Conservation (phyloP, 2,329 filamentous ascomycete genomes). For the Phialophora tarda region DNA sequence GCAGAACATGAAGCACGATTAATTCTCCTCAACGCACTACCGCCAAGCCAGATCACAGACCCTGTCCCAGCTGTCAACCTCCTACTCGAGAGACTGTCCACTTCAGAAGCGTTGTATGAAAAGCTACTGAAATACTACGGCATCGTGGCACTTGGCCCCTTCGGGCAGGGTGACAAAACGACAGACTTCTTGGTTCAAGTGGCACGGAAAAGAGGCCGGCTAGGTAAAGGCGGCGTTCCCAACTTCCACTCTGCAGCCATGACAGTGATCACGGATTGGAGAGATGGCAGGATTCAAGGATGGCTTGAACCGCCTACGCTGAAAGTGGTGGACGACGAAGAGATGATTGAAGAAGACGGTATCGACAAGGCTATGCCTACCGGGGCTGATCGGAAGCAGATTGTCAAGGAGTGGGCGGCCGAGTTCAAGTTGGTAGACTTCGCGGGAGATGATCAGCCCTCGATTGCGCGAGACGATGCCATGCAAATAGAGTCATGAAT, state of each 20-base stretch:
- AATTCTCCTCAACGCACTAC: slow-evolving; percentile 86
- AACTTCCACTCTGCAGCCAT: slow-evolving; percentile 88
- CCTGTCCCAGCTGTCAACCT: slow-evolving; percentile 85
- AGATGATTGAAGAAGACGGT: slow-evolving; percentile 45
- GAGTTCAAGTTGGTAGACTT: slow-evolving; percentile 95
- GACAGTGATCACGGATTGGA: slow-evolving; percentile 94
- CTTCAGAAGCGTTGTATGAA: slow-evolving; percentile 73
- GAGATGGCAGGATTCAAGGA: slow-evolving; percentile 91
- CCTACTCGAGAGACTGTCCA: slow-evolving; percentile 78
- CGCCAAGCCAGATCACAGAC: slow-evolving; percentile 92
- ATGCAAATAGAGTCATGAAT: slow-evolving; percentile 45
- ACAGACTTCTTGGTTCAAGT: slow-evolving; percentile 95
- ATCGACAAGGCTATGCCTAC: slow-evolving; percentile 52
- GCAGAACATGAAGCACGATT: slow-evolving; percentile 80
- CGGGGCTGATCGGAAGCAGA: slow-evolving; percentile 74
- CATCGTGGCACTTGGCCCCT: slow-evolving; percentile 75
- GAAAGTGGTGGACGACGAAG: slow-evolving; percentile 56
- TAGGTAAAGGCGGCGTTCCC: slow-evolving; percentile 87
- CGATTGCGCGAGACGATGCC: slow-evolving; percentile 19
- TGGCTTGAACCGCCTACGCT: slow-evolving; percentile 81
- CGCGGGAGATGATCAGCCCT: slow-evolving; percentile 70
- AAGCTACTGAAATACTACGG: slow-evolving; percentile 85
- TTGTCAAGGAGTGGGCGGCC: slow-evolving; percentile 89
- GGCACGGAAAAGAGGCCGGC: slow-evolving; percentile 84
- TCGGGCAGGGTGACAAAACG: slow-evolving; percentile 72